Percentiles rank a stretch among this genome's conserved stretches.
Conservation (phyloP, 2,329 filamentous ascomycete genomes). For the Cyanodermella asteris region DNA sequence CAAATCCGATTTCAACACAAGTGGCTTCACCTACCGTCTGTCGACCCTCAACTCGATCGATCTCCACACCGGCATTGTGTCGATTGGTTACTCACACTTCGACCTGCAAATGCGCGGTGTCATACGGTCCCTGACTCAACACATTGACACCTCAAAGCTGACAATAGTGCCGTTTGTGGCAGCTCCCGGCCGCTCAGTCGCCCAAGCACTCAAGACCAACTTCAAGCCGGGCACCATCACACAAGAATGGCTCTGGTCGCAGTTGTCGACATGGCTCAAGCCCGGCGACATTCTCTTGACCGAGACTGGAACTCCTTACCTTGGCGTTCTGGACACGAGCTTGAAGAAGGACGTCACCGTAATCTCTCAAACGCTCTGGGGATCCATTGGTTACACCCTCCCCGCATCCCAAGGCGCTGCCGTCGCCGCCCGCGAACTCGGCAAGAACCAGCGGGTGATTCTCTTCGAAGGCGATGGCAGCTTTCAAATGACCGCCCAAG, state of each 20-base stretch:
- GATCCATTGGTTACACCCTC: constrained; percentile 43
- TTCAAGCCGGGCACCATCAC: constrained; percentile 19
- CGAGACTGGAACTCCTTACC: constrained; percentile 73
- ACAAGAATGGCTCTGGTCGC: constrained; percentile 48
- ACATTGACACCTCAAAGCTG: constrained; percentile 34
- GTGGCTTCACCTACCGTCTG: constrained; percentile 61
- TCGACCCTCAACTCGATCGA: constrained; percentile 60
- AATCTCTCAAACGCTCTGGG: constrained; percentile 58
- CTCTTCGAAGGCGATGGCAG: constrained; percentile 79
- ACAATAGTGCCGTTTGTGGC: constrained; percentile 32
- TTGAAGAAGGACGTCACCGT: constrained; percentile 62
- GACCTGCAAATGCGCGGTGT: constrained; percentile 59
- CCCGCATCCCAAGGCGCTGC: constrained; percentile 46
- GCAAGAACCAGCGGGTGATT: constrained; percentile 42
- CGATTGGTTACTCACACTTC: constrained; percentile 57
- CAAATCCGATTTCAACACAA: constrained; percentile 27
- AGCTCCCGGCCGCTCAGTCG: constrained; percentile 30
- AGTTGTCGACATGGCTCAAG: constrained; percentile 48
- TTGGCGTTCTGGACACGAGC: constrained; percentile 67
- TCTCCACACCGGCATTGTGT: constrained; percentile 52
- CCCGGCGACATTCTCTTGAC: constrained; percentile 60
- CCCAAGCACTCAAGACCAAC: constrained; percentile 11
- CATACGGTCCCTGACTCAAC: constrained; percentile 44
- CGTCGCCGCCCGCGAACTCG: constrained; percentile 47
- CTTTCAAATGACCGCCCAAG: constrained; percentile 67